A percentile compares a stretch with the other conserved stretches of the same genome.
phyloP scores from a whole-genome alignment of 2,329 filamentous ascomycete genomes.

The Neonectria ditissima region DNA sequence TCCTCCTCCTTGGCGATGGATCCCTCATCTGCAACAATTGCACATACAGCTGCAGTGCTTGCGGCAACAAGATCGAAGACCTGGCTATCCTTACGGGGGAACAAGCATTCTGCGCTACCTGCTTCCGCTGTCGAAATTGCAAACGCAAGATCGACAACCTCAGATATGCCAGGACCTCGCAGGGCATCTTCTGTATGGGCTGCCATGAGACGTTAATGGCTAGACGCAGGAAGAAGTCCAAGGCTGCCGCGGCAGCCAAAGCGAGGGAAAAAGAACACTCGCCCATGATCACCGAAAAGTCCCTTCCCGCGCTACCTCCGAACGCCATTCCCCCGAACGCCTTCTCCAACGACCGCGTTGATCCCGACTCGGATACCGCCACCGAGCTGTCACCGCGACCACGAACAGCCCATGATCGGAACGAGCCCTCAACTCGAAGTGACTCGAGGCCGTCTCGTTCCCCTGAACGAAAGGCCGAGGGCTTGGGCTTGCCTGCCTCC shows the following conservation, averaged over 20 bases:
- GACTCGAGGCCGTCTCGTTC: conserved; percentile 66
- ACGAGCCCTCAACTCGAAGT: conserved; percentile 67
- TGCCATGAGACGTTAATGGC: conserved; percentile 98
- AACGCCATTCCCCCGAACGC: conserved; percentile 73
- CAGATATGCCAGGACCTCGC: conserved; percentile 95
- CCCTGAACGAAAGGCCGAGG: conserved; percentile 68
- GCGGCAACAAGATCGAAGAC: conserved; percentile 97
- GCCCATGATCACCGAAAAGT: conserved; percentile 86
- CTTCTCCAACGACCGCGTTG: conserved; percentile 70
- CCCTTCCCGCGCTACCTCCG: conserved; percentile 88
- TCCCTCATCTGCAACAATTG: conserved; percentile 99
- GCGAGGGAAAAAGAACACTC: conserved; percentile 72
- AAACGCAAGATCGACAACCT: conserved; percentile 99
- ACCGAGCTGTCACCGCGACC: conserved; percentile 77
- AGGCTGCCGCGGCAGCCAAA: conserved; percentile 70
- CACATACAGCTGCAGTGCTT: conserved; percentile 98
- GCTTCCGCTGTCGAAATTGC: conserved; percentile 97
- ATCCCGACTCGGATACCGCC: conserved; percentile 74
- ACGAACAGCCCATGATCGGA: conserved; percentile 61
- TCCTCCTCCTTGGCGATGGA: conserved; percentile 95
- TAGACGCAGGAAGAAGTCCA: conserved; percentile 86
- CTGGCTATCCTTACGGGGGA: conserved; percentile 97
- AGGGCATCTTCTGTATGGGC: conserved; percentile 99
- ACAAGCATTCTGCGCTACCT: conserved; percentile 96
- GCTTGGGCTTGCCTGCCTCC: conserved; percentile 77